A percentile compares a stretch with the other conserved stretches of the same genome.
Conservation (phyloP, 352 stramenopile species). For the Globisporangium acanthophoron region DNA sequence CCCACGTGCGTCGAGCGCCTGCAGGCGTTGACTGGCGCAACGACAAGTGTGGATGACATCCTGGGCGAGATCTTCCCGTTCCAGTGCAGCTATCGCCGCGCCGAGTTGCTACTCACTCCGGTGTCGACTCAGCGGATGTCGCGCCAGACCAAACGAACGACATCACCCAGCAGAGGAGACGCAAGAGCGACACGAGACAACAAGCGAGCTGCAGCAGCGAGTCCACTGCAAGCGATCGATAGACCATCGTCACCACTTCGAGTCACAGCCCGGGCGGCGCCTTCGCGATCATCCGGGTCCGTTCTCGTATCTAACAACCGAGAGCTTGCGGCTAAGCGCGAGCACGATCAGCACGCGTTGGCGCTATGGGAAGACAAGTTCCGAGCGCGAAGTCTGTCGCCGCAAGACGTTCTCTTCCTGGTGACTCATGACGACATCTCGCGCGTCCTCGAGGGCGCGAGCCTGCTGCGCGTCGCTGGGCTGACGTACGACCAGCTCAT, state of each 20-base stretch:
- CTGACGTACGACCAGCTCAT: constrained; percentile 46
- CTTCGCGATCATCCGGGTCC: neutral
- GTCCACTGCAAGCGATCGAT: constrained; percentile 3
- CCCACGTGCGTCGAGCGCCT: constrained; percentile 17
- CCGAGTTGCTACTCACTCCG: constrained; percentile 7
- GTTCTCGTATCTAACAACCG: neutral
- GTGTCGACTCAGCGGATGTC: neutral
- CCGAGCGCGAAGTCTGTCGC: constrained; percentile 20
- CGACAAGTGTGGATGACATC: constrained; percentile 26
- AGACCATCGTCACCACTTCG: neutral
- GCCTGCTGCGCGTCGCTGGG: constrained; percentile 23
- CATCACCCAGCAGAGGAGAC: constrained; percentile 9
- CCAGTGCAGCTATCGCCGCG: constrained; percentile 21
- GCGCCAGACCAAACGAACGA: neutral
- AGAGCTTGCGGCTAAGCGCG: neutral
- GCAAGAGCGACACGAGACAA: neutral
- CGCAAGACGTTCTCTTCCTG: constrained; percentile 42
- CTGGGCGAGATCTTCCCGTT: constrained; percentile 29
- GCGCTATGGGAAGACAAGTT: constrained; percentile 64
- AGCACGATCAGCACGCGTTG: constrained; percentile 16
- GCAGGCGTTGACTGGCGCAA: constrained; percentile 12
- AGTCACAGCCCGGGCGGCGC: neutral
- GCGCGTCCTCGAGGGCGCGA: constrained; percentile 33
- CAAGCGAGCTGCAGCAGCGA: neutral
- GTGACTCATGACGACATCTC: constrained; percentile 33